Conservation (phyloP, 2,329 filamentous ascomycete genomes). For the Ceratocystis ficicola region DNA sequence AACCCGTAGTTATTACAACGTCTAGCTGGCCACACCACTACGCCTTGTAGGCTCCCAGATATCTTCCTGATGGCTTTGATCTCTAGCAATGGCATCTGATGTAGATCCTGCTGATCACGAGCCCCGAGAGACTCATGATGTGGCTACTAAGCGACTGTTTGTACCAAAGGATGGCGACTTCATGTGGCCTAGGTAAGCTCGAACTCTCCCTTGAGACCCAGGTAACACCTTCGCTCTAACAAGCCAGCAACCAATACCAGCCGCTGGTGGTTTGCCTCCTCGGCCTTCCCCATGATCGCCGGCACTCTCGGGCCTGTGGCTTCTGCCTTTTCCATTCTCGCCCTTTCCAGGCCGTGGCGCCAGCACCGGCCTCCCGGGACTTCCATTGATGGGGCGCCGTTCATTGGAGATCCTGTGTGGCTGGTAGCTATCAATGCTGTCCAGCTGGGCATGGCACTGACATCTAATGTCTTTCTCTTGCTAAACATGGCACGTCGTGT, state of each 20-base stretch:
- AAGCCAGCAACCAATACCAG: constrained; percentile 27
- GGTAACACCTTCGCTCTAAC: background rate
- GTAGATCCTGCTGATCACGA: background rate
- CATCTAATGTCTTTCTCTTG: constrained; percentile 69
- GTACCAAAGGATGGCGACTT: background rate
- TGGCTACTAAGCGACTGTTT: background rate
- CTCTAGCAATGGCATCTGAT: background rate
- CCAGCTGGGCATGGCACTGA: constrained; percentile 61
- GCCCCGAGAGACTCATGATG: background rate
- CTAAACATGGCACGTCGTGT: constrained; percentile 76
- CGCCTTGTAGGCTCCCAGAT: background rate
- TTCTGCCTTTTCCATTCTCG: constrained; percentile 76
- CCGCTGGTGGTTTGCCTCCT: constrained; percentile 53
- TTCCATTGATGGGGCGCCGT: constrained; percentile 35
- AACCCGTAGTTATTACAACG: too few species aligned
- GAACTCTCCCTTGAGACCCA: too few species aligned
- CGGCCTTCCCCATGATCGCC: constrained; percentile 63
- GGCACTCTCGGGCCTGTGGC: constrained; percentile 77
- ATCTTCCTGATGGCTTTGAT: background rate
- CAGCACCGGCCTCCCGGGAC: constrained; percentile 41
- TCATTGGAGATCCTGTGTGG: constrained; percentile 58
- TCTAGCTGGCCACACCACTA: background rate
- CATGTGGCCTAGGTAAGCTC: constrained; percentile 7
- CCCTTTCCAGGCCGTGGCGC: constrained; percentile 71
- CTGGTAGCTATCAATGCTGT: constrained; percentile 62